Evolutionary conservation across 495 filamentous ascomycete species (phyloP), one percentile per base, ranked within the genome.

Genomic region (Trichodelitschia bisporula): DNA sequence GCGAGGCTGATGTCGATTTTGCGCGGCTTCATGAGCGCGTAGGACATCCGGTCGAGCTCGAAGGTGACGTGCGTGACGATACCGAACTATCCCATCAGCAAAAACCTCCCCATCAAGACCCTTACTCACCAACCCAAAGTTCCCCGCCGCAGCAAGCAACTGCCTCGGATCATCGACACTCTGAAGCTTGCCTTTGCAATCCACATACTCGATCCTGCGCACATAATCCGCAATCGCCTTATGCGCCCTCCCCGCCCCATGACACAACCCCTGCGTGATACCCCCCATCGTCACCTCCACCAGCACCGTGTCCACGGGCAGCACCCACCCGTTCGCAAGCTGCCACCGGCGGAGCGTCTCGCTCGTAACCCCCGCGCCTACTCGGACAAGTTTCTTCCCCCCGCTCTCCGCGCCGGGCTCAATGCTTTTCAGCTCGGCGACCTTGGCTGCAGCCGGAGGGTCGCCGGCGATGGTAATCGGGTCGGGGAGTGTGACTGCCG

Each of bases 221-320:
- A 64, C 60, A 28, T 53, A 44, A 32, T 63, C 60, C 17, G 48
- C 55, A 2, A 63, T 40, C 0, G 60, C 57, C 23, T 57, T 50
- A 19, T 61, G 51, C 4, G 28, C 19, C 10, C 47, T 41, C 8
- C 58, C 58, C 4, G 54, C 57, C 10, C 61, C 61, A 23, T 65
- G 61, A 35, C 61, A 65, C 28, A 64, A 61, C 1, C 56, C 54
- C 2, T 42, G 53, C 27, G 62, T 64, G n/a, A 50, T 48, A 2
- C 61, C 61, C 2, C 57, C 59, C 17, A 56, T 40, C 0, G 61
- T 65, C 17, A 63, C 55, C 47, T 64, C 60, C 4, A 63, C 60
- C 29, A 64, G 46, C 26, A 64, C 55, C 4, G 59, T 55, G 37
- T 64, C 56, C 3, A 56, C 36, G 1, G 60, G 54, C 3, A 62